Evolutionary conservation across 2,329 filamentous ascomycete species (phyloP).

Genomic region (Fusarium pseudograminearum): DNA sequence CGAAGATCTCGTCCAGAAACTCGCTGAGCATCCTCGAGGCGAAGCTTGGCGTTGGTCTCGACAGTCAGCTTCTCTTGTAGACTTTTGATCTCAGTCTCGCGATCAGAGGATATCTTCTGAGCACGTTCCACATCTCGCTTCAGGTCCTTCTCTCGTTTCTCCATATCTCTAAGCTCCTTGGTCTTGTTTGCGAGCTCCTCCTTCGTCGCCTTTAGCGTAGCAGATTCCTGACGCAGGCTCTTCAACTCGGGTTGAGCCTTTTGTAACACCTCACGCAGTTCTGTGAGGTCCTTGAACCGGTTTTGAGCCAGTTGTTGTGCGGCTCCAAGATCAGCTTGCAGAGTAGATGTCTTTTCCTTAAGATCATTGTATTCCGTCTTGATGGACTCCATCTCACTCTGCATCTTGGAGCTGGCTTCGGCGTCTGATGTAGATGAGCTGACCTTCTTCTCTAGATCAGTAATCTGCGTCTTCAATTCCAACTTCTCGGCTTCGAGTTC

Average conservation of each 20-base stretch:
- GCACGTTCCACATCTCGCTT: conserved; percentile 77
- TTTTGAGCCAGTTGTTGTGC: conserved; percentile 88
- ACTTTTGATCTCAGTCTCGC: conserved; percentile 80
- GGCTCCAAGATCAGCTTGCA: conserved; percentile 87
- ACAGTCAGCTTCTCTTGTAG: conserved; percentile 83
- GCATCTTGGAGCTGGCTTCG: conserved; percentile 66
- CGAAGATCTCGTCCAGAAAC: conserved; percentile 81
- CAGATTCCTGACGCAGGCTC: conserved; percentile 80
- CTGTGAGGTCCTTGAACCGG: conserved; percentile 87
- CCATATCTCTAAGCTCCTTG: conserved; percentile 77
- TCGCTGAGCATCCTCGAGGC: conserved; percentile 82
- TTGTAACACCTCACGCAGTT: conserved; percentile 81
- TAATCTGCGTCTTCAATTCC: conserved; percentile 70
- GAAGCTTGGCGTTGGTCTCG: conserved; percentile 77
- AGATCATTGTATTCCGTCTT: conserved; percentile 73
- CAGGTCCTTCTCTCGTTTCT: conserved; percentile 85
- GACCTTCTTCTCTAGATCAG: conserved; percentile 78
- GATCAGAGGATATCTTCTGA: conserved; percentile 77
- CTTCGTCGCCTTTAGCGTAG: conserved; percentile 77
- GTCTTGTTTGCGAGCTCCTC: conserved; percentile 74
- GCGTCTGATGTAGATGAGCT: conserved; percentile 52
- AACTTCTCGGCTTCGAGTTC: conserved; percentile 76
- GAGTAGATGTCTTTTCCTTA: conserved; percentile 73
- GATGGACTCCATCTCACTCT: conserved; percentile 69
- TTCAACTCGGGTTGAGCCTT: conserved; percentile 90